Evolutionary conservation across 2,329 filamentous ascomycete species (phyloP).

Genomic region (Berkeleyomyces rouxiae): DNA sequence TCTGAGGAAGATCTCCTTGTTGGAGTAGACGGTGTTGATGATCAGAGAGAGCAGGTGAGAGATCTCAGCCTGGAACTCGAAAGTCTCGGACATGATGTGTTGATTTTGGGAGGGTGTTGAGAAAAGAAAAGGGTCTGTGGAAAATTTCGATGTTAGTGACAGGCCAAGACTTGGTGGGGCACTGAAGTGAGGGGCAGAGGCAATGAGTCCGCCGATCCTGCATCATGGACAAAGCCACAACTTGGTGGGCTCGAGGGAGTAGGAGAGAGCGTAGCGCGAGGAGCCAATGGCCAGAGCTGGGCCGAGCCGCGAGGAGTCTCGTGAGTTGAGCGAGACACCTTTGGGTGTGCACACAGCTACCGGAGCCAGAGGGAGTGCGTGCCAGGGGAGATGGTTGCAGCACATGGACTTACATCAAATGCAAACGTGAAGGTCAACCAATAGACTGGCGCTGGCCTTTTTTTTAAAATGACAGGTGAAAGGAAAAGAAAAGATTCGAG

Average conservation of each 20-base stretch:
- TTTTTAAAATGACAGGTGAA: slow-evolving; percentile 8
- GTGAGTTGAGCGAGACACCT: too few relatives aligned
- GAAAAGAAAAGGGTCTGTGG: slow-evolving; percentile 6
- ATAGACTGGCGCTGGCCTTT: slow-evolving; percentile 9
- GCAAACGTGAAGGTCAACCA: slow-evolving; percentile 12
- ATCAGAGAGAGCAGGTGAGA: slow-evolving; percentile 99
- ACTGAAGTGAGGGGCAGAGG: slow-evolving; percentile 8
- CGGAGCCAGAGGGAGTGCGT: neutral
- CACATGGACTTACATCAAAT: slow-evolving; percentile 14
- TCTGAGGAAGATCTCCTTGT: slow-evolving; percentile 99
- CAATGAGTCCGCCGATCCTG: neutral
- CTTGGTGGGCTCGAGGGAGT: neutral
- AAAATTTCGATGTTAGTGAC: neutral
- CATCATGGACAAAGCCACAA: neutral
- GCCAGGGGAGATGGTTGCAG: too few relatives aligned
- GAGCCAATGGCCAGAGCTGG: too few relatives aligned
- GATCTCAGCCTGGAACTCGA: slow-evolving; percentile 99
- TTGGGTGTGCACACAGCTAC: neutral
- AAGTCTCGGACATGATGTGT: slow-evolving; percentile 48
- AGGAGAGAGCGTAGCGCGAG: neutral
- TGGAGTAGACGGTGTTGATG: slow-evolving; percentile 99
- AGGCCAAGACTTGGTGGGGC: neutral
- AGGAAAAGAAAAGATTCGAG: slow-evolving; percentile 8
- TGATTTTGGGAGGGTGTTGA: neutral
- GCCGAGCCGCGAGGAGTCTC: too few relatives aligned